Base-by-base conservation (phyloP, 2,329 filamentous ascomycete species). In the Fusarium secorum region DNA sequence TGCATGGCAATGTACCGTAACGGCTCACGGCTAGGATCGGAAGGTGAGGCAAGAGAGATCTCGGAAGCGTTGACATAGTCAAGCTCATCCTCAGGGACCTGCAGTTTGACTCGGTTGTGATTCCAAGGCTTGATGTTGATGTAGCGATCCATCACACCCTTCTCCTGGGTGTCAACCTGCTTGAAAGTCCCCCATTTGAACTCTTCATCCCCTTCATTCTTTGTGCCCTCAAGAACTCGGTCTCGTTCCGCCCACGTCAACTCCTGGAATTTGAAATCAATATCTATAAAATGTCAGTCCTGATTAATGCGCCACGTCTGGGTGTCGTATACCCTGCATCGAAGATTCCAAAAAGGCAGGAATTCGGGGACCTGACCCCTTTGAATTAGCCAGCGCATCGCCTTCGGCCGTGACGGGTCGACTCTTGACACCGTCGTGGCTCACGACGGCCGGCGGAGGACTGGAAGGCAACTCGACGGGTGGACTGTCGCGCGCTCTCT, bases 121-220 rank as follows among this genome's bases (percentile, higher is more conserved):
- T 92, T 90, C 89, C 93, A 99, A 0, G 95, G 94, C 78, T 95
- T 91, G 70, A 99, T 93, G 78, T 98, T 97, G 58, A 86, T 80
- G 81, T 98, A 99, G 60, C 96, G 90, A 80, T 98, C 97, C 73
- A 95, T 82, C 33, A 72, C 63, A 46, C 74, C 75, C 64, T 76
- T 77, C 56, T 74, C 70, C 39, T 74, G 71, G 9, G 56, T 60
- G 38, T 82, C 79, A 15, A 73, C 64, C 54, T 81, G 81, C 62
- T 79, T 80, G 60, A 78, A 81, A 26, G 75, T 73, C 11, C 74
- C 73, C 81, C 81, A 83, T 70, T 72, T 79, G 56, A 71, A 76
- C 26, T 80, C 75, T 11, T 75, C 64, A 26, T 76, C 69, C 45
- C 57, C 64, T 17, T 80, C 77, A 77, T 84, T 83, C 59, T 79